A percentile compares a stretch with the other conserved stretches of the same genome.
Conservation (phyloP, 2,329 filamentous ascomycete species). For the Fusarium pseudonygamai region DNA sequence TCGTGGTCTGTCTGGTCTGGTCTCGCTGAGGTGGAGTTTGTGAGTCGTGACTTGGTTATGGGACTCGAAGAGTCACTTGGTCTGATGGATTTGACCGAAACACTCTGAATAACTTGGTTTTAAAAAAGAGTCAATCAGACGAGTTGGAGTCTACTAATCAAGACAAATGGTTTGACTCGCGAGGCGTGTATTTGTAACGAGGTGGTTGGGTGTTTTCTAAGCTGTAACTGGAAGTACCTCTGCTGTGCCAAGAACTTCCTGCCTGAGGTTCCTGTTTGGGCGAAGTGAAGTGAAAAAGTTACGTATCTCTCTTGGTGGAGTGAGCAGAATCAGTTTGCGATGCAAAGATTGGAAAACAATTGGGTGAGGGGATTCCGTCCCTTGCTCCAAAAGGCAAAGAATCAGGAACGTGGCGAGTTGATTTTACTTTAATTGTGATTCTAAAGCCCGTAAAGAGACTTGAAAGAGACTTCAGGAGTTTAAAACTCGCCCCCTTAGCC, state of each 20-base stretch:
- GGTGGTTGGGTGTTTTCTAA: conserved; percentile 36
- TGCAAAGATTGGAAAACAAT: conserved; percentile 5
- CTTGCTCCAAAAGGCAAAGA: conserved; percentile 26
- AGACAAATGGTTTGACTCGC: conserved; percentile 35
- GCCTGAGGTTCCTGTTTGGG: conserved; percentile 23
- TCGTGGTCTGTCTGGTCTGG: conserved; percentile 8
- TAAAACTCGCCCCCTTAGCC: conserved; percentile 32
- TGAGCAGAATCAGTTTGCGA: conserved; percentile 3
- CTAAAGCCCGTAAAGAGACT: conserved; percentile 1
- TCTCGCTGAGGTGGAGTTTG: conserved; percentile 24
- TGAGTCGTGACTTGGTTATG: conserved; percentile 33
- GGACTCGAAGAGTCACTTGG: conserved; percentile 33
- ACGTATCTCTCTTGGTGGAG: conserved; percentile 23
- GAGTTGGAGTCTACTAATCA: conserved; percentile 17
- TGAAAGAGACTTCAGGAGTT: conserved; percentile 1
- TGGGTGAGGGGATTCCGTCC: conserved; percentile 10
- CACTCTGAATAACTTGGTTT: conserved; percentile 12
- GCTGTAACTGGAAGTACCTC: conserved; percentile 16
- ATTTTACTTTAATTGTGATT: conserved; percentile 19
- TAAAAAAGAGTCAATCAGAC: conserved; percentile 13
- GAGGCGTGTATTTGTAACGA: conserved; percentile 30
- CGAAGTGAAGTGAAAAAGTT: not conserved
- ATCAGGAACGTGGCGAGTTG: conserved; percentile 28
- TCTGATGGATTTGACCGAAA: conserved; percentile 24
- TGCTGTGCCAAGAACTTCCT: conserved; percentile 19